Evolutionary conservation across 2,329 filamentous ascomycete species (phyloP), one percentile per base, ranked within the genome.

Genomic region (Nectriaceae sp.): DNA sequence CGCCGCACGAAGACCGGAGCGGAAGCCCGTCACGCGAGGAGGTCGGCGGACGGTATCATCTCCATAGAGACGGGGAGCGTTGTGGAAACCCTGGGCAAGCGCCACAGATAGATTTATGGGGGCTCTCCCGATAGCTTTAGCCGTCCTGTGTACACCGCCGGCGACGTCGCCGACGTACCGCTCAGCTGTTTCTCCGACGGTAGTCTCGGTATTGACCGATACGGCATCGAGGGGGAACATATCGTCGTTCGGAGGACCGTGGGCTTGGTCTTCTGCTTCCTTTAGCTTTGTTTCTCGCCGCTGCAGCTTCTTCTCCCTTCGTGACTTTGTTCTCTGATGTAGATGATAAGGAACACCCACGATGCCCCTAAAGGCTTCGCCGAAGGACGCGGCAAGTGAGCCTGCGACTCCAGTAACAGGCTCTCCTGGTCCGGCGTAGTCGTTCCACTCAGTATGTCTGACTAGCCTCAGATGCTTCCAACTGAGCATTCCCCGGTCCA

Each of bases 391-490:
- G n/a, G 80, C 74, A 4, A 89, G 57, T 0, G 84, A 85, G 11
- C 82, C 80, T 26, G 82, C 80, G 4, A 80, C 71, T 3, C 86
- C 87, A 0, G 85, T 88, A 11, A 90, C 71, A 0, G 87, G 87
- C 61, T 90, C 87, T 0, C 87, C 87, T 0, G 87, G 86, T 0
- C 88, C 88, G 55, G 88, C 85, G 58, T 89, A 90, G 58, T 90
- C 87, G 56, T 89, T 88, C 85, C 87, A 90, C 57, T 89, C 85
- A 42, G 78, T 81, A 58, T 88, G 84, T 8, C 87, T 75, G 8
- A 88, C 61, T 1, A 90, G 73, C 11, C 80, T 77, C 40, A 90
- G 67, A 49, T 83, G 79, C 46, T 78, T 80, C 80, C 84, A 89
- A 20, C 76, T 75, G 19, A 88, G 62, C 53, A 80, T 76, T n/a